Percentiles rank a stretch among this genome's conserved stretches.
These are phyloP conservation scores for Lagenidium giganteum DNA, from an alignment of 352 stramenopile genomes.

Conservation along the genomic window DNA sequence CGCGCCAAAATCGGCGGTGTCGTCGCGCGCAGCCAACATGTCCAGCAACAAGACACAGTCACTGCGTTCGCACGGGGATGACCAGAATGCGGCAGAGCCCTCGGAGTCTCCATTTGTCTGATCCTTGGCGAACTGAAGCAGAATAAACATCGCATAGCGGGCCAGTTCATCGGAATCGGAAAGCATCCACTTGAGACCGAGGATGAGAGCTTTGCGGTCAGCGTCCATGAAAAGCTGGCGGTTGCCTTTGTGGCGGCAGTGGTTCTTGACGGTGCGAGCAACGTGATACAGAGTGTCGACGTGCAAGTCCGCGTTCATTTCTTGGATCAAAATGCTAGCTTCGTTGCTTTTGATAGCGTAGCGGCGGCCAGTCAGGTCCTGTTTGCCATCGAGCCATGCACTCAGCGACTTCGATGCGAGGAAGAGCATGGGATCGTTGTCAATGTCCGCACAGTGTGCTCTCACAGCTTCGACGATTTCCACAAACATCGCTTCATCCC, in stretches of 20 bases:
- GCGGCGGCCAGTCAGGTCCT: conserved; percentile 29
- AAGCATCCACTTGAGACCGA: conserved; percentile 44
- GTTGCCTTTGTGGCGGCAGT: conserved; percentile 46
- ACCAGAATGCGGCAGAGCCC: too few relatives aligned
- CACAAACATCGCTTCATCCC: conserved; percentile 37
- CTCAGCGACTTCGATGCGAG: conserved; percentile 23
- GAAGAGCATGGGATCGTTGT: conserved; percentile 33
- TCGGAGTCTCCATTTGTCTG: conserved; percentile 8
- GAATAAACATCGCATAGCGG: conserved; percentile 45
- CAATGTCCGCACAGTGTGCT: conserved; percentile 30
- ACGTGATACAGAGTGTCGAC: conserved; percentile 41
- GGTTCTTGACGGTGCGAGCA: conserved; percentile 38
- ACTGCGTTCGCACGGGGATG: conserved; percentile 37
- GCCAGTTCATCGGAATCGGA: conserved; percentile 32
- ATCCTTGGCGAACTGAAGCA: conserved; percentile 38
- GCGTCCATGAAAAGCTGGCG: conserved; percentile 34
- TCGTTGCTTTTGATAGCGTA: conserved; percentile 36
- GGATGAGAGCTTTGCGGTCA: conserved; percentile 25
- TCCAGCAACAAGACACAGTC: conserved; percentile 34
- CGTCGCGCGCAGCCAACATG: conserved; percentile 12
- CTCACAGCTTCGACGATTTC: conserved; percentile 33
- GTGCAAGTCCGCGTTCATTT: conserved; percentile 38
- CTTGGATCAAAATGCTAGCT: conserved; percentile 28
- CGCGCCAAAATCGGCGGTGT: conserved; percentile 24
- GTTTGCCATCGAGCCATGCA: conserved; percentile 33